These are phyloP conservation scores for Xanthoceras sorbifolium DNA, from an alignment of 345 rosid genomes.

Conservation along the genomic window DNA sequence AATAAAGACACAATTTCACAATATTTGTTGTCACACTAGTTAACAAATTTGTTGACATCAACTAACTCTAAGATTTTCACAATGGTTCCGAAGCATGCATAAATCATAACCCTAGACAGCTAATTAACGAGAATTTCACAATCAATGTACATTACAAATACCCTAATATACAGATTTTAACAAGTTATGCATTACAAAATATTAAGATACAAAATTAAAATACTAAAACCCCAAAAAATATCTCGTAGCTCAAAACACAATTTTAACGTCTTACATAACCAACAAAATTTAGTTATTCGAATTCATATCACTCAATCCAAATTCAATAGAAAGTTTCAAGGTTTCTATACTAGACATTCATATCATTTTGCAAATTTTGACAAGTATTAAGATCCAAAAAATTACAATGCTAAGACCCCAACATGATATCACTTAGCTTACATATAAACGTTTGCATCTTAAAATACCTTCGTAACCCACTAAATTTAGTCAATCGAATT, in stretches of 20 bases:
- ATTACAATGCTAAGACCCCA: background rate
- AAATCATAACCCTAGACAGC: too few species aligned
- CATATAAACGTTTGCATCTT: background rate
- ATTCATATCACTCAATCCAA: background rate
- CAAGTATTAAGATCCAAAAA: background rate
- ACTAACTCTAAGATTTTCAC: background rate
- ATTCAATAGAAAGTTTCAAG: slow-evolving; percentile 1
- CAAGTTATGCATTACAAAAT: background rate
- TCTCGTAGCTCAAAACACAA: background rate
- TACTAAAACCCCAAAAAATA: background rate
- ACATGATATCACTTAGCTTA: background rate
- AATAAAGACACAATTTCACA: background rate
- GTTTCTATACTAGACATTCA: too few species aligned
- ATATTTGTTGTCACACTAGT: background rate
- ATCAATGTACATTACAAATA: background rate
- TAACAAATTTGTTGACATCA: background rate
- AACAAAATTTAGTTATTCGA: background rate
- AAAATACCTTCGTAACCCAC: background rate
- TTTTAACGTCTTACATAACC: background rate
- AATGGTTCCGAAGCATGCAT: background rate
- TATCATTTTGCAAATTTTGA: background rate
- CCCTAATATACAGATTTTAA: slow-evolving; percentile 1
- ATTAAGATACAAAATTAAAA: background rate
- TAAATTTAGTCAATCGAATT: background rate
- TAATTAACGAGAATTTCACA: background rate